A percentile compares a stretch with the other conserved stretches of the same genome.
Conservation (phyloP, 306 rosid species). For the Malus asiatica region DNA sequence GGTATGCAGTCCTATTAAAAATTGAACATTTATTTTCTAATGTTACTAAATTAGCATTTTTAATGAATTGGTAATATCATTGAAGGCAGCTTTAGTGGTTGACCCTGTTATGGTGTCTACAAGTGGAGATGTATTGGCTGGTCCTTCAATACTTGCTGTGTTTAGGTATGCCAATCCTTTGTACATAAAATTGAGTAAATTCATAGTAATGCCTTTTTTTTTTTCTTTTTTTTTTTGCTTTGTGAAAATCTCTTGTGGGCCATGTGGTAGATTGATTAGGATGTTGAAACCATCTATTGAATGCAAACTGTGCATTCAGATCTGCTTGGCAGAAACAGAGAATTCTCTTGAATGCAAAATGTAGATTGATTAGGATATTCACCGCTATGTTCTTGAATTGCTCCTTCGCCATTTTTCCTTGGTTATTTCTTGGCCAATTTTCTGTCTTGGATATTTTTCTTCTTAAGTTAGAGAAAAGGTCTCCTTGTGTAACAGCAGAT, state of each 20-base stretch:
- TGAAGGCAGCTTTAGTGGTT: constrained; percentile 88
- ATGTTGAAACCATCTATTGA: neutral
- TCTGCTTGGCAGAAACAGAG: neutral
- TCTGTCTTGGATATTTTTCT: neutral
- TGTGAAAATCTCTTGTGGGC: neutral
- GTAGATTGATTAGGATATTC: too few species aligned
- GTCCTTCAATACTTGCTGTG: constrained; percentile 58
- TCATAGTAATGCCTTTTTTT: neutral
- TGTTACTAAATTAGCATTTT: constrained; percentile 17
- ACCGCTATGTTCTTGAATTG: too few species aligned
- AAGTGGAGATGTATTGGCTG: constrained; percentile 74
- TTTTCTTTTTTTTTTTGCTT: neutral
- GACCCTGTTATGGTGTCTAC: constrained; percentile 98
- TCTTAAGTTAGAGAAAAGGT: too few species aligned
- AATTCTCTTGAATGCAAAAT: neutral
- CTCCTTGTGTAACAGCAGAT: too few species aligned
- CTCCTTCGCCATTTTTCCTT: too few species aligned
- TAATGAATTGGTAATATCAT: constrained; percentile 23
- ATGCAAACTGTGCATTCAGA: neutral
- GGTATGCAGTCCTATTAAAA: constrained; percentile 43
- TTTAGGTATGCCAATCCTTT: constrained; percentile 46
- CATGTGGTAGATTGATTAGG: neutral
- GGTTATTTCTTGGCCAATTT: too few species aligned
- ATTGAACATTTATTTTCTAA: constrained; percentile 1
- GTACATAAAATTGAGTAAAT: constrained; percentile 3